Base-by-base conservation (phyloP, 2,329 filamentous ascomycete species). In the Acrocalymma vagum region DNA sequence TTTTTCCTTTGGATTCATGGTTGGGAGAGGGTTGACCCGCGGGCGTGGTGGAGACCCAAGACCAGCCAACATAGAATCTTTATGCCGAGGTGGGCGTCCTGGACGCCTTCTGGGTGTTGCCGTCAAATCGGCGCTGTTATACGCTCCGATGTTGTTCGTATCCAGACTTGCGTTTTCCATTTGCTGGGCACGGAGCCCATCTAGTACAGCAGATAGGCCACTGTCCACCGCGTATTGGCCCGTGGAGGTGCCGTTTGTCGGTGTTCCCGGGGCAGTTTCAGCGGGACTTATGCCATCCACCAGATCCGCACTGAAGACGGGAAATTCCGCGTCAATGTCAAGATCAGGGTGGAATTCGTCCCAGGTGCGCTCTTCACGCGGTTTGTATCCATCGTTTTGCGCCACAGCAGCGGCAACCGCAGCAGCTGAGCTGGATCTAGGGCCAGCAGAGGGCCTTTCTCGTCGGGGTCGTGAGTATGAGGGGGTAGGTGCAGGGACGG, bases 321-420 rank as follows among this genome's bases (percentile, higher is more conserved):
- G 83, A 51, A 96, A 87, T 4, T 82, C 83, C 9, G 81, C 81
- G 41, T 96, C 90, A 32, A 96, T 91, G 72, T 97, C 92, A 36
- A 99, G 82, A 60, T 96, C 90, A 0, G 90, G 91, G 70, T 99
- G 94, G 53, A 97, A 97, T 67, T 99, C 94, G 63, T 96, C 92
- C 91, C 93, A 99, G 36, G 90, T 90, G 49, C 93, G 85, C 74
- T 99, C 94, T 72, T 99, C 94, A 62, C 94, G 82, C 21, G 94
- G 94, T 69, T 99, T 99, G 73, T 97, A 97, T 34, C 93, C 92
- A 75, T 97, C 94, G 60, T 85, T 92, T 65, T 96, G 91, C 55
- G 90, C 89, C 44, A 94, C 87, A 4, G 88, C 87, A 5, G 90
- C 91, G 34, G 92, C 90, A 16, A 92, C 89, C 18, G 91, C 91